A percentile compares a stretch with the other conserved stretches of the same genome.
Evolutionary conservation across 331 rosid genomes (phyloP).

Genomic region (Cydonia oblonga): DNA sequence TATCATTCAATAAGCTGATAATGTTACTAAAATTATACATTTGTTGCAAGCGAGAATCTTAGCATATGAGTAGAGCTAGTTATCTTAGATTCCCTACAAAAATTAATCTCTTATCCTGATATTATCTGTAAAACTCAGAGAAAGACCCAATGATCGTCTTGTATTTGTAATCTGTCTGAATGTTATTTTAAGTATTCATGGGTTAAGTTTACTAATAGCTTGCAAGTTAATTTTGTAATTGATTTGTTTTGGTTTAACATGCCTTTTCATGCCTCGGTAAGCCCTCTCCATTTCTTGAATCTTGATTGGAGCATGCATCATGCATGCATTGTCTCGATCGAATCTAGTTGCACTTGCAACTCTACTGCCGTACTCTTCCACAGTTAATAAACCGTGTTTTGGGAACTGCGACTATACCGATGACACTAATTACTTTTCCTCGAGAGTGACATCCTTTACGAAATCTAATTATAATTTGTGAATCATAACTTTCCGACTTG

Average conservation of each 20-base stretch:
- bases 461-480: too few species aligned
- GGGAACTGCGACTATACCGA: background rate
- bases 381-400: constrained; percentile 9
- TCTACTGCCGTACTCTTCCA: background rate
- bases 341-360: background rate
- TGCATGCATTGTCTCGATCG: background rate
- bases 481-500: too few species aligned
- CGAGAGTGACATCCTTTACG: background rate
- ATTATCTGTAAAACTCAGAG: background rate
- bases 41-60: too few species aligned
- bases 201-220: background rate
- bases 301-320: background rate
- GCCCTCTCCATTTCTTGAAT: background rate
- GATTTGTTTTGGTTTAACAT: background rate
- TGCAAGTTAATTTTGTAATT: background rate
- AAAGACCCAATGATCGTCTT: background rate
- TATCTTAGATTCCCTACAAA: background rate
- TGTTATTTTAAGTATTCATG: background rate
- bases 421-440: background rate
- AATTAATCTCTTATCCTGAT: background rate
- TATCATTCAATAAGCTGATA: too few species aligned
- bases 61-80: too few species aligned
- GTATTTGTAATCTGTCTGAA: background rate
- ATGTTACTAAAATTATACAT: too few species aligned
- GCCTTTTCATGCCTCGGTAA: background rate